A percentile compares a stretch with the other conserved stretches of the same genome.
phyloP scores from a whole-genome alignment of 2,329 filamentous ascomycete genomes.

The Hyphodiscus sp. region DNA sequence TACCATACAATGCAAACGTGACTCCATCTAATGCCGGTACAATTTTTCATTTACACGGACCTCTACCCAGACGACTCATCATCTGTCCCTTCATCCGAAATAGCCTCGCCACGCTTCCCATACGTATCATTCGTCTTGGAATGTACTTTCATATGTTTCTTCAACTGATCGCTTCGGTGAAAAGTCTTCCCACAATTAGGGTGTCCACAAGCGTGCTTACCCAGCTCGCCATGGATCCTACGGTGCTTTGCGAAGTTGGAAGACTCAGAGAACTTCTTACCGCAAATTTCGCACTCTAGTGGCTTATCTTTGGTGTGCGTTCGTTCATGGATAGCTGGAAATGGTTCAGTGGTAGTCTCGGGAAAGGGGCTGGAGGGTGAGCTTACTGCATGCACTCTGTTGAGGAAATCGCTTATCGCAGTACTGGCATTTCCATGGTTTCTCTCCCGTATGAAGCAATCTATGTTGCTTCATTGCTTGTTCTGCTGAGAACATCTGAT shows the following conservation, averaged over 20 bases:
- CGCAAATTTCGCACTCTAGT: conserved; percentile 50
- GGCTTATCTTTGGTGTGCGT: conserved; percentile 62
- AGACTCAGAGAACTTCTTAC: conserved; percentile 55
- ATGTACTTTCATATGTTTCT: conserved; percentile 39
- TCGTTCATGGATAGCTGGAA: conserved; percentile 57
- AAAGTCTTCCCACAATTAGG: conserved; percentile 50
- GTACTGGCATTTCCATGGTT: conserved; percentile 50
- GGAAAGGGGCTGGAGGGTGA: background rate
- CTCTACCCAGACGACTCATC: background rate
- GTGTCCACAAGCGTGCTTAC: conserved; percentile 42
- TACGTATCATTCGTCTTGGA: background rate
- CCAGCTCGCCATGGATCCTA: conserved; percentile 51
- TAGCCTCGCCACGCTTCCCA: too few relatives aligned
- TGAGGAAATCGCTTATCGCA: conserved; percentile 58
- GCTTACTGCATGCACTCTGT: conserved; percentile 57
- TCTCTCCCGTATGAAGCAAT: conserved; percentile 59
- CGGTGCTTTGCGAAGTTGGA: conserved; percentile 62
- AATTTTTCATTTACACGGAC: background rate
- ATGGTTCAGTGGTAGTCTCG: background rate
- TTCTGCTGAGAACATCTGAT: conserved; percentile 55
- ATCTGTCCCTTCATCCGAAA: background rate
- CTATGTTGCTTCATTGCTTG: conserved; percentile 63
- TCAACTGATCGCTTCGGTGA: conserved; percentile 53
- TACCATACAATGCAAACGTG: background rate
- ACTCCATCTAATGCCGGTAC: background rate